phyloP scores from a whole-genome alignment of 2,329 filamentous ascomycete species.

The Penicillium glabrum region DNA sequence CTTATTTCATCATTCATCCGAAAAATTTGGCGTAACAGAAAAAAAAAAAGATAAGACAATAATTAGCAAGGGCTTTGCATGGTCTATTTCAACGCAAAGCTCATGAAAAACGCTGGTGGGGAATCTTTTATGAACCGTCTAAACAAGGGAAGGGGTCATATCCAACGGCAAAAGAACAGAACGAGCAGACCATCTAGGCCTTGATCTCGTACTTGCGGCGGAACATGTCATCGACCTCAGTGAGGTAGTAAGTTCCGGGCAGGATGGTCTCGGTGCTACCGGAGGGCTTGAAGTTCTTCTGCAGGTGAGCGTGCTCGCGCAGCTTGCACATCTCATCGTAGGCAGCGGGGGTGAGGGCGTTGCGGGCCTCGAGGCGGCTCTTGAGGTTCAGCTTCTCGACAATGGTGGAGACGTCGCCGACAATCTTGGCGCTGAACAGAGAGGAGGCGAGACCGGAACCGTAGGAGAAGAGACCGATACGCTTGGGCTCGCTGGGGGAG shows the following conservation, averaged over 20 bases:
- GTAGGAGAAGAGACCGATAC: conserved; percentile 75
- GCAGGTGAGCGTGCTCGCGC: conserved; percentile 78
- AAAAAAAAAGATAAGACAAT: conserved; percentile 7
- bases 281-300: conserved; percentile 73
- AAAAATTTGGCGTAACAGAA: conserved; percentile 11
- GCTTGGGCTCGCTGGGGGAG: conserved; percentile 67
- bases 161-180: conserved; percentile 26
- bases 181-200: conserved; percentile 52
- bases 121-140: conserved; percentile 37
- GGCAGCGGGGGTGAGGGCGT: conserved; percentile 66
- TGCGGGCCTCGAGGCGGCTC: conserved; percentile 65
- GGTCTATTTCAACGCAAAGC: conserved; percentile 25
- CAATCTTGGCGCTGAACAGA: conserved; percentile 65
- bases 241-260: conserved; percentile 74
- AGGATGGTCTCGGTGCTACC: conserved; percentile 67
- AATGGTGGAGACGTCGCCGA: conserved; percentile 68
- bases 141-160: conserved; percentile 21
- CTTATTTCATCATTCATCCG: conserved; percentile 22
- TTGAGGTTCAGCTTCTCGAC: conserved; percentile 68
- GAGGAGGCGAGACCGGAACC: conserved; percentile 75
- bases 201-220: conserved; percentile 75
- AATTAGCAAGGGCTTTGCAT: conserved; percentile 12
- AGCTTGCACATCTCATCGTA: conserved; percentile 81
- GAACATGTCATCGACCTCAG: conserved; percentile 82
- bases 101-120: conserved; percentile 29